Evolutionary conservation across 2,329 filamentous ascomycete genomes (phyloP).

Genomic region (Ophiostoma angusticollis): DNA sequence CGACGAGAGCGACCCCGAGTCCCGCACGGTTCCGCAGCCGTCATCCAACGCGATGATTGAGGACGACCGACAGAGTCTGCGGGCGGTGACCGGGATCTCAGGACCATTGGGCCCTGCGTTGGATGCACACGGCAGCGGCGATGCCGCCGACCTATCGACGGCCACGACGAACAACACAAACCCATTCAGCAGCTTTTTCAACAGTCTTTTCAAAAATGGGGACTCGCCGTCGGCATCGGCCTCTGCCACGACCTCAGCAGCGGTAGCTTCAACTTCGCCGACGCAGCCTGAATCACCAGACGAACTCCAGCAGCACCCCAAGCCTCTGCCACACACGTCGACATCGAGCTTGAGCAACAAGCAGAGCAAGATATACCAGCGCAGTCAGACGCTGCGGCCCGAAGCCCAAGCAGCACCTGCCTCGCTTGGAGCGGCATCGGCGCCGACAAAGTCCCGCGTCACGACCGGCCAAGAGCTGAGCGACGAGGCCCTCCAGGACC

Average conservation of each 20-base stretch:
- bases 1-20: conserved; percentile 10
- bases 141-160: conserved; percentile 18
- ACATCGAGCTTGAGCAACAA: conserved; percentile 29
- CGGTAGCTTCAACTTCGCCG: neutral
- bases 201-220: conserved; percentile 43
- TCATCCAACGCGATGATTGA: conserved; percentile 51
- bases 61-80: conserved; percentile 49
- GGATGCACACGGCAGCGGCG: too few species aligned
- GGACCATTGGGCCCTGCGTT: too few species aligned
- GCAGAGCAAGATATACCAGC: conserved; percentile 57
- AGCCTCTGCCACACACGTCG: neutral
- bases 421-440: conserved; percentile 14
- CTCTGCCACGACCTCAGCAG: neutral
- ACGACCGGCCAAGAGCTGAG: conserved; percentile 37
- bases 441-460: conserved; percentile 24
- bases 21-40: conserved; percentile 53
- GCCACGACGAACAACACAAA: conserved; percentile 29
- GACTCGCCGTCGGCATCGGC: conserved; percentile 25
- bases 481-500: conserved; percentile 1
- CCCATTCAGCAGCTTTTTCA: conserved; percentile 48
- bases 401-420: conserved; percentile 22
- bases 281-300: neutral
- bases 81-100: conserved; percentile 27
- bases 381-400: conserved; percentile 59
- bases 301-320: neutral